Evolutionary conservation across 805 yeast species (phyloP).

Genomic region (Ogataea paraovalis): DNA sequence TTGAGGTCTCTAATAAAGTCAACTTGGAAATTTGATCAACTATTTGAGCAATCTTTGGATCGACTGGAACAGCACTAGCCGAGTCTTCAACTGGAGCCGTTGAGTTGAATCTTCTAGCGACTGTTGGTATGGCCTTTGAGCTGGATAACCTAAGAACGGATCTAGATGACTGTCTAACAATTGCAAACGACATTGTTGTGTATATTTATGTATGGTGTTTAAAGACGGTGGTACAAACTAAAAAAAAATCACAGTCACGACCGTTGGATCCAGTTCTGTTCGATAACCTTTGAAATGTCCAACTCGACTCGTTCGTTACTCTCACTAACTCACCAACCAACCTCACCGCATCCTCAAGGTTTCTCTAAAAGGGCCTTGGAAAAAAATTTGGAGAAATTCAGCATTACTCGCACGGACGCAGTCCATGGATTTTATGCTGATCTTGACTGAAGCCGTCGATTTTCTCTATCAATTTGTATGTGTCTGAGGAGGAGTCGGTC

Average conservation of each 20-base stretch:
- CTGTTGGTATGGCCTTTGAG: constrained; percentile 9
- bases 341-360: neutral
- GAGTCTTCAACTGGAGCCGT: constrained; percentile 19
- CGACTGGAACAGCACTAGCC: constrained; percentile 50
- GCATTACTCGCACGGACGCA: neutral
- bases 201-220: neutral
- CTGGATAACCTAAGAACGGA: constrained; percentile 16
- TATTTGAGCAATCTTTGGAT: constrained; percentile 81
- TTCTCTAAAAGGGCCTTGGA: neutral
- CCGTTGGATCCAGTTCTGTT: too few relatives aligned
- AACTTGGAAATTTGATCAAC: constrained; percentile 89
- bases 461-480: too few relatives aligned
- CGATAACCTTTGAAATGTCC: too few relatives aligned
- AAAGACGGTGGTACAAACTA: too few relatives aligned
- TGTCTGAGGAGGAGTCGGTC: too few relatives aligned
- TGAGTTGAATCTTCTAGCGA: neutral
- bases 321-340: neutral
- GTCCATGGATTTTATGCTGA: neutral
- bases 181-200: constrained; percentile 4
- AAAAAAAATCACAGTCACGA: too few relatives aligned
- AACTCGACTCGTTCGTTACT: neutral
- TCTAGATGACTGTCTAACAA: constrained; percentile 20
- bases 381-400: constrained; percentile 1
- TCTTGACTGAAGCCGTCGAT: neutral
- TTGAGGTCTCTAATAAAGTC: constrained; percentile 91